Base-by-base conservation (phyloP, 1,284 basidiomycete genomes). In the Ustilago vetiveriae region DNA sequence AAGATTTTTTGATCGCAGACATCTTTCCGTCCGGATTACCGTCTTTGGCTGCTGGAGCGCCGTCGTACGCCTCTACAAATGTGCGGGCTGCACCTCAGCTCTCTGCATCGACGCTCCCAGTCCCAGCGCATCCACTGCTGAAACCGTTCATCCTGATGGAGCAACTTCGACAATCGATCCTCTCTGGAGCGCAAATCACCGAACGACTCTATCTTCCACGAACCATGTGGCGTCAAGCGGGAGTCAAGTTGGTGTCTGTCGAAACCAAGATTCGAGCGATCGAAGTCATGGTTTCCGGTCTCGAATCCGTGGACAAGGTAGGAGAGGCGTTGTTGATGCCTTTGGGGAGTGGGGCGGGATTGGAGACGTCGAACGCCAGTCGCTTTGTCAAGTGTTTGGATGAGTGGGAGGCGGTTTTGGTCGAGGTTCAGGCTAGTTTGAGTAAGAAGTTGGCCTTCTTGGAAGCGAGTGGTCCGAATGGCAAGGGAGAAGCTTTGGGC, bases 211-310 rank as follows among this genome's bases (percentile, higher is more conserved):
- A 94, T 82, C 89, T 98, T 19, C 91, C 93, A 6, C 87, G 89
- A 41, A 90, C 90, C 65, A 89, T 95, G 10, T 98, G 95, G 95
- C 59, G 52, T 21, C 60, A 67, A 19, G 88, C 89, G 19, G 92
- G 92, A 29, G 90, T 90, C 29, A 94, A 93, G 82, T 85, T 95
- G 40, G 84, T 85, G 13, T 90, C 91, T 73, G 79, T 94, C 30
- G 87, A 89, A 43, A 91, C 92, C 72, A 96, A 96, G 83, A 88
- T 93, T 13, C 87, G 90, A 27, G 90, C 92, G 50, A 87, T 95
- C 39, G 90, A 90, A 56, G 87, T 91, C 41, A 83, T 95, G 26
- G 87, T 87, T 57, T 86, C 86, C 26, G 90, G 90, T 21, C 84
- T 95, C 58, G 90, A 92, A 60, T 88, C 90, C 45, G 84, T 94